phyloP scores from a whole-genome alignment of 306 rosid genomes.

The Dicorynia guianensis region DNA sequence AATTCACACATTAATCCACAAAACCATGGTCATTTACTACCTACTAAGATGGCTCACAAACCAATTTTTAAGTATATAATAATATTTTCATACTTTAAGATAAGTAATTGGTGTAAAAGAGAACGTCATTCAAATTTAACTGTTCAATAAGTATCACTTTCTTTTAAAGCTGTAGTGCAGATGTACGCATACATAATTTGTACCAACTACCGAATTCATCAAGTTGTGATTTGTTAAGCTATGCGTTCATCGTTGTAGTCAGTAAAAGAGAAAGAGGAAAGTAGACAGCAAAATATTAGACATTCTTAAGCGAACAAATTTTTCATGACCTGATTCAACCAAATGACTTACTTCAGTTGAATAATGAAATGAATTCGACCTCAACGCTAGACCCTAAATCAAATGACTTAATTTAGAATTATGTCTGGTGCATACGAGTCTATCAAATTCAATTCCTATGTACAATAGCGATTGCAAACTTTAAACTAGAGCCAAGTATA shows the following conservation, averaged over 20 bases:
- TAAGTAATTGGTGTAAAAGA: no score
- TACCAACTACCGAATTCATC: no score
- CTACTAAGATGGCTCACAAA: not conserved
- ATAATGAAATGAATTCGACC: no score
- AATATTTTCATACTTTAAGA: no score
- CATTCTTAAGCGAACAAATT: constrained; percentile 17
- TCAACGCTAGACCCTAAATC: no score
- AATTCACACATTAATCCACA: not conserved
- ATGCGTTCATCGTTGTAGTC: constrained; percentile 15
- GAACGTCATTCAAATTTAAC: no score
- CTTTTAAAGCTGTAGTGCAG: no score
- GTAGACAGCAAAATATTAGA: not conserved
- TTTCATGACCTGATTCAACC: constrained; percentile 5
- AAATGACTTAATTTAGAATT: not conserved
- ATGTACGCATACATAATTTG: no score
- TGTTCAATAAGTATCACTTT: no score
- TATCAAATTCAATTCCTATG: not conserved
- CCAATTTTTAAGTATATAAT: no score
- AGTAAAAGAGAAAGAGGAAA: constrained; percentile 13
- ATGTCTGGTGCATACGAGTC: not conserved
- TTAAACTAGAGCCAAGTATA: constrained; percentile 19
- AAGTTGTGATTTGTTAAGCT: not conserved
- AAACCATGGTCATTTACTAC: constrained; percentile 3
- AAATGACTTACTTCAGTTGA: not conserved
- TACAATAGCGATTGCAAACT: constrained; percentile 14